phyloP scores from a whole-genome alignment of 495 filamentous ascomycete species.

The Aspergillus diversus region DNA sequence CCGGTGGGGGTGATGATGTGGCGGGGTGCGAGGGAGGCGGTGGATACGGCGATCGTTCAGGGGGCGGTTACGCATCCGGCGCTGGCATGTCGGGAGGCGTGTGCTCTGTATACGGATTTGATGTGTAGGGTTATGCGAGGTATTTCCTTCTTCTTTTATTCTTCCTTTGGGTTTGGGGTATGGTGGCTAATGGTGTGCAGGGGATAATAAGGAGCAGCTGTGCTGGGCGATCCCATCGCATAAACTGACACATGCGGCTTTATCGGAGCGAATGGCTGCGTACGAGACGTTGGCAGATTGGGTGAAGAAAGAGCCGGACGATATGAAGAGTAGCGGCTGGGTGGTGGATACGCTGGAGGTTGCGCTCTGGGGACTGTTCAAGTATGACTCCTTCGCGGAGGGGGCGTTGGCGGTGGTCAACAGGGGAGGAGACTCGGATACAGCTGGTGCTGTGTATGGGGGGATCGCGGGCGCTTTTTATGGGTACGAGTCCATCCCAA shows the following conservation, averaged over 20 bases:
- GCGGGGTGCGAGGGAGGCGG: slow-evolving; percentile 26
- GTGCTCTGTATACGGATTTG: slow-evolving; percentile 43
- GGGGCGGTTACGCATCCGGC: slow-evolving; percentile 46
- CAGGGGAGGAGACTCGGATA: slow-evolving; percentile 54
- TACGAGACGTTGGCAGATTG: slow-evolving; percentile 28
- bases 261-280: slow-evolving; percentile 26
- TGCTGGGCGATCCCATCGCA: slow-evolving; percentile 20
- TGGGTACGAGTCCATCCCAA: slow-evolving; percentile 39
- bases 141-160: too few relatives aligned
- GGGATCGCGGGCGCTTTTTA: slow-evolving; percentile 52
- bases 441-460: slow-evolving; percentile 54
- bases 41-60: slow-evolving; percentile 31
- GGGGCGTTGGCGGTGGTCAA: slow-evolving; percentile 51
- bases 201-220: slow-evolving; percentile 29
- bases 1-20: slow-evolving; percentile 41
- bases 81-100: slow-evolving; percentile 43
- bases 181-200: slow-evolving; percentile 14
- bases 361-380: slow-evolving; percentile 53
- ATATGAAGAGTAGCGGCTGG: slow-evolving; percentile 45
- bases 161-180: too few relatives aligned
- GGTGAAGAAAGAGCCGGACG: slow-evolving; percentile 12
- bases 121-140: slow-evolving; percentile 30
- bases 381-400: slow-evolving; percentile 40
- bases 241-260: slow-evolving; percentile 25
- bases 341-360: slow-evolving; percentile 52